A percentile compares a stretch with the other conserved stretches of the same genome.
Conservation (phyloP, 768 basidiomycete genomes). For the Suillus plorans region DNA sequence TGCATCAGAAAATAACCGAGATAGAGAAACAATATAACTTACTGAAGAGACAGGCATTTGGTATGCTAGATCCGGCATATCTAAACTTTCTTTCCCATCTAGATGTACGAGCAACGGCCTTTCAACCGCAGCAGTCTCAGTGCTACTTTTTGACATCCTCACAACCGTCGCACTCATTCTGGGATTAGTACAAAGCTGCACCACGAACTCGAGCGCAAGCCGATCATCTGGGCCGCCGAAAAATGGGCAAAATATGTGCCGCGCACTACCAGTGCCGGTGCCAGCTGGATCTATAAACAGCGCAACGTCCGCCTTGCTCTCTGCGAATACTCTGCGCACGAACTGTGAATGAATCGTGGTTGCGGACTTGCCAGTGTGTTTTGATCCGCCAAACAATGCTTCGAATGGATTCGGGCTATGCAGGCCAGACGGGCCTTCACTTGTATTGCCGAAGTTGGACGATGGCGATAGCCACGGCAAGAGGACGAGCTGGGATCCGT, state of each 20-base stretch:
- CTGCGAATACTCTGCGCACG: constrained; percentile 78
- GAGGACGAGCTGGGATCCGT: constrained; percentile 71
- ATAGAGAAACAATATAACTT: constrained; percentile 10
- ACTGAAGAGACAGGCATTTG: constrained; percentile 3
- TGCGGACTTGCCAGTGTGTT: constrained; percentile 45
- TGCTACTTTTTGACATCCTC: constrained; percentile 44
- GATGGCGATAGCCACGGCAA: constrained; percentile 75
- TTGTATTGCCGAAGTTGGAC: constrained; percentile 23
- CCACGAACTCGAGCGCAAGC: constrained; percentile 74
- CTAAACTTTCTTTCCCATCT: constrained; percentile 46
- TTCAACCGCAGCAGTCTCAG: constrained; percentile 53
- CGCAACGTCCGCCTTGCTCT: constrained; percentile 73
- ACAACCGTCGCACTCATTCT: constrained; percentile 73
- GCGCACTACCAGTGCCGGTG: constrained; percentile 27
- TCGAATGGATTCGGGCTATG: constrained; percentile 66
- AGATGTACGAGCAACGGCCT: constrained; percentile 55
- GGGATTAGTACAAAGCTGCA: constrained; percentile 71
- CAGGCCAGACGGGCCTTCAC: constrained; percentile 24
- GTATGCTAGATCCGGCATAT: constrained; percentile 21
- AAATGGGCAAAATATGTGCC: constrained; percentile 85
- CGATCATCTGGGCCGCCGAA: constrained; percentile 95
- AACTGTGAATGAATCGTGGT: constrained; percentile 76
- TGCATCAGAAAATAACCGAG: constrained; percentile 7
- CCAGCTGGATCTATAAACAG: constrained; percentile 77
- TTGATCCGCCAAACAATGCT: constrained; percentile 62